Percentiles rank a stretch among this genome's conserved stretches.
phyloP scores from a whole-genome alignment of 1,284 basidiomycete species.

The Apiotrichum gamsii region DNA sequence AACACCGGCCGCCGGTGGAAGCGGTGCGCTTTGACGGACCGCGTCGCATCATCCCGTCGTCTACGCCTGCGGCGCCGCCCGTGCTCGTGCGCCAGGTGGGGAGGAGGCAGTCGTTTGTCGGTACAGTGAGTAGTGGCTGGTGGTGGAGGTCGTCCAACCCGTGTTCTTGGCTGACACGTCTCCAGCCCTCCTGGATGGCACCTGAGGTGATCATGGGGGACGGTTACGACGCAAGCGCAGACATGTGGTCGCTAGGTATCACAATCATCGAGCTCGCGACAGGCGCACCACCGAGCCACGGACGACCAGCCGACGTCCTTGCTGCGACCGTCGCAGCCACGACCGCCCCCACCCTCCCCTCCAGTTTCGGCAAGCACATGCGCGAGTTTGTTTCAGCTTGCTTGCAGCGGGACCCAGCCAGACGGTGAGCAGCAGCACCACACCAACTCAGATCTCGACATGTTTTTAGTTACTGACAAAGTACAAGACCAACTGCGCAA shows the following conservation, averaged over 20 bases:
- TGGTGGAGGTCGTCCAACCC: too few relatives aligned
- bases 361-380: constrained; percentile 63
- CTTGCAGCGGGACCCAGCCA: constrained; percentile 69
- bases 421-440: constrained; percentile 54
- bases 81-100: constrained; percentile 14
- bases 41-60: constrained; percentile 3
- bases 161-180: constrained; percentile 3
- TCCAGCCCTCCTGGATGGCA: constrained; percentile 89
- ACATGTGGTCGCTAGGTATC: constrained; percentile 95
- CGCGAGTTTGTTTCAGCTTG: constrained; percentile 80
- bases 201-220: constrained; percentile 84
- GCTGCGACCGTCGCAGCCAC: constrained; percentile 5
- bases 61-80: constrained; percentile 5
- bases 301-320: constrained; percentile 5
- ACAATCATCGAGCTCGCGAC: constrained; percentile 48
- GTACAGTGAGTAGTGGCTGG: constrained; percentile 53
- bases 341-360: constrained; percentile 2
- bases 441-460: too few relatives aligned
- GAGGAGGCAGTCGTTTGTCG: constrained; percentile 88
- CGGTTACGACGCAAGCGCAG: constrained; percentile 87
- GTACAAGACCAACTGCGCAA: constrained; percentile 23
- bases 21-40: constrained; percentile 24
- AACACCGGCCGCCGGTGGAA: constrained; percentile 17
- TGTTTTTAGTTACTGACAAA: background rate
- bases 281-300: constrained; percentile 24